phyloP scores from a whole-genome alignment of 139 green algal genomes.

The Raphidocelis subcapitata region DNA sequence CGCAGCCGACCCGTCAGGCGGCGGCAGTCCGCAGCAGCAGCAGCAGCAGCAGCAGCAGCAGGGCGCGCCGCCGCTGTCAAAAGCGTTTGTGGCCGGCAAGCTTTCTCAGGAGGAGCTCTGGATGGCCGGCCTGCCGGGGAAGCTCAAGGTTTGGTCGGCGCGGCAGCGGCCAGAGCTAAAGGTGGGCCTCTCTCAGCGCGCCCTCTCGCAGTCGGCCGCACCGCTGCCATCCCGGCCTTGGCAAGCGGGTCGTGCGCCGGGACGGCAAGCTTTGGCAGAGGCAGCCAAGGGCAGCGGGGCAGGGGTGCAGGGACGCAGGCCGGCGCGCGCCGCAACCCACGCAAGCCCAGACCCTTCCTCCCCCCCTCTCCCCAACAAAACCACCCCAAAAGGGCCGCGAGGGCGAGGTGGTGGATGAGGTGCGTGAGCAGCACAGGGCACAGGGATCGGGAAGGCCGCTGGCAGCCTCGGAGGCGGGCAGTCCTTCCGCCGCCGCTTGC shows the following conservation, averaged over 20 bases:
- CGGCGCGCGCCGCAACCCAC: no score
- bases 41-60: not conserved
- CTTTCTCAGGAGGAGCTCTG: constrained; percentile 25
- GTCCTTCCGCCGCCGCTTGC: not conserved
- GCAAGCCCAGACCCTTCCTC: no score
- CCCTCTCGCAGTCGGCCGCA: no score
- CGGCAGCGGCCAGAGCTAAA: constrained; percentile 6
- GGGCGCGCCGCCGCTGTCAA: constrained; percentile 1
- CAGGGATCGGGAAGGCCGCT: no score
- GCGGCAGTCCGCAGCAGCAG: no score
- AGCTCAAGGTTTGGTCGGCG: constrained; percentile 24
- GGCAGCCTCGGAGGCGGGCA: not conserved
- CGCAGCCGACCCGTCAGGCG: no score
- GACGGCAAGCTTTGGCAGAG: no score
- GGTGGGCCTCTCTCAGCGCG: constrained; percentile 11
- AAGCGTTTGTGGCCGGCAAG: constrained; percentile 8
- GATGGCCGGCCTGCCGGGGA: constrained; percentile 14
- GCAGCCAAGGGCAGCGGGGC: no score
- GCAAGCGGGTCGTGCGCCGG: no score
- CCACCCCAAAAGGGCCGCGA: not conserved
- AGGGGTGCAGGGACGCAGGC: no score
- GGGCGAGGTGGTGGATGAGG: not conserved
- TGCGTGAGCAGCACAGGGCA: not conserved
- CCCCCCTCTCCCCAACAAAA: not conserved
- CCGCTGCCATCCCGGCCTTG: no score